Evolutionary conservation across 106 monocot species (phyloP), one percentile per base, ranked within the genome.

Genomic region (Iris macrosiphon): DNA sequence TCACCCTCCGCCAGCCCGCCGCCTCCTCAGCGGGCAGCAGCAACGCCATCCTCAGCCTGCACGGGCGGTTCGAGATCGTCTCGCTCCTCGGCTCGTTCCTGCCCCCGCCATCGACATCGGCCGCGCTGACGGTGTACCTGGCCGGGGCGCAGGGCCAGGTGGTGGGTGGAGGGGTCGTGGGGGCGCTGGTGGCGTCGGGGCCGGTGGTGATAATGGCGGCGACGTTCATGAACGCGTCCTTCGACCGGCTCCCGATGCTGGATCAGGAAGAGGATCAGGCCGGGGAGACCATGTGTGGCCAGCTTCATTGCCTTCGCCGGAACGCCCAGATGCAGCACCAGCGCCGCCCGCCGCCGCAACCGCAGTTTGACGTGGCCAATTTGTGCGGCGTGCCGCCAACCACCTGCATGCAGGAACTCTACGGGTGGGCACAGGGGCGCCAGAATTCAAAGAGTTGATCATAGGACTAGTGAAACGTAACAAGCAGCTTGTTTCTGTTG

Each of bases 101-200:
- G 13, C 72, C 72, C 0, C 63, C 56, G 2, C 64, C 59, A 2
- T 15, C 50, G 10, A 53, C 54, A 7, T 23, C 60, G 2, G 29
- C 33, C 25, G 72, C 57, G 1, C 58, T 72, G 3, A 52, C 72
- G 0, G 42, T 72, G 38, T 49, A 44, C 31, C 26, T 72, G 5
- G 57, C 72, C 13, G 72, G 72, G 1, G 65, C 65, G 0, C 65
- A 72, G 41, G 72, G 72, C 4, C 72, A 45, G 51, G 72, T 61
- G 7, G 47, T 61, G 20, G 61, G 61, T 0, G 47, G 47, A 2
- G 7, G 21, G 7, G 47, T 61, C 1, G 47, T 45, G 45, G 47
- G 61, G 10, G 11, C 29, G 0, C 21, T 61, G 1, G 22, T 47
- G 19, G 61, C 61, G 18, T 5, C 47, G 16, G 61, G 61, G 21